Evolutionary conservation across 2,329 filamentous ascomycete genomes (phyloP), one percentile per base, ranked within the genome.

Genomic region (Fusarium fujikuroi): DNA sequence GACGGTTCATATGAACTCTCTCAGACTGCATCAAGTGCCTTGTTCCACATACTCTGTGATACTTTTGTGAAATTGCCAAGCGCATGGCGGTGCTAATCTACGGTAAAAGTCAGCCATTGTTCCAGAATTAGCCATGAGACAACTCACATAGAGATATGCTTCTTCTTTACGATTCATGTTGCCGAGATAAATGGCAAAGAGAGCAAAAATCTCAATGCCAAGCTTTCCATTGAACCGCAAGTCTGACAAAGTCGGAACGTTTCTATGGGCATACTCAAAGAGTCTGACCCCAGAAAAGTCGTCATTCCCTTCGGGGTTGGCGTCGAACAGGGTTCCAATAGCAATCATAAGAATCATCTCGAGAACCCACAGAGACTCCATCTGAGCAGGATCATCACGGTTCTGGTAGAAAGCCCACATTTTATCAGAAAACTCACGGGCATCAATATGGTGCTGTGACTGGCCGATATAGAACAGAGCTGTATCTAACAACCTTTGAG

Each of bases 71-170:
- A 9, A 79, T 70, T 49, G 78, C 77, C 2, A 79, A 58, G 6
- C 75, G 70, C 63, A 79, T 68, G 5, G 78, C 76, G 47, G 76
- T 79, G 58, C 78, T 79, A 1, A 78, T 78, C 77, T 79, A 14
- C 0, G 7, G 3, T 9, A 0, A n/a, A 5, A 10, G 63, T 72
- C 18, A 74, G 53, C 2, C 18, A 8, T 30, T 8, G 9, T 21
- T 16, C 6, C 12, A 32, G 1, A 19, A 3, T 2, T 5, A 19
- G 9, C 11, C 2, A 30, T 43, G 2, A 18, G 4, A 23, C 2
- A 21, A 59, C 72, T 66, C 50, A 76, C 76, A 47, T 77, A 77
- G 9, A 77, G 74, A 30, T 77, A 77, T 2, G 76, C 76, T 49
- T 77, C 76, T 21, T 77, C 76, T 34, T 76, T 77, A 14, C 76